Evolutionary conservation across 805 yeast genomes (phyloP).

Genomic region (Yamadazyma tumulicola): DNA sequence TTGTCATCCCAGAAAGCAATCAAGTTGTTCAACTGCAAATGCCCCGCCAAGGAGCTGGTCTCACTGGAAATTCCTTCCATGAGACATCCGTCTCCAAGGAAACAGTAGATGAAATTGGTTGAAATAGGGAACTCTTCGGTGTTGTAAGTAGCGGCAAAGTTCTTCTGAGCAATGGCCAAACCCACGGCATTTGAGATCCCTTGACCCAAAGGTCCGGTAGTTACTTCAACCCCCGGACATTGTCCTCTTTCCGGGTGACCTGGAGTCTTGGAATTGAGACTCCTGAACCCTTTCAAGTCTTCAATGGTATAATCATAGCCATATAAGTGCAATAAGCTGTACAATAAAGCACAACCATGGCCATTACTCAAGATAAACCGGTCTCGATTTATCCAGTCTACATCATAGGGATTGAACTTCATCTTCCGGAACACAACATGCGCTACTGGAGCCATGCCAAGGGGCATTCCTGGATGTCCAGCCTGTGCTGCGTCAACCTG

Average conservation of each 20-base stretch:
- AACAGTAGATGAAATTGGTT: slow-evolving; percentile 70
- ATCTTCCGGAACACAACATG: slow-evolving; percentile 79
- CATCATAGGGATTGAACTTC: slow-evolving; percentile 86
- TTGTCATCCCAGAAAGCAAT: slow-evolving; percentile 96
- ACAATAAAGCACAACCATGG: slow-evolving; percentile 89
- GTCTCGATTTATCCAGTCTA: slow-evolving; percentile 91
- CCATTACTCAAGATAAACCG: slow-evolving; percentile 94
- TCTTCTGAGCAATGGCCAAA: slow-evolving; percentile 89
- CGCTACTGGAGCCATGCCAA: slow-evolving; percentile 96
- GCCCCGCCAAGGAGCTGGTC: slow-evolving; percentile 94
- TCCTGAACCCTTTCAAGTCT: slow-evolving; percentile 88
- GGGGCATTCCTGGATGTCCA: slow-evolving; percentile 99
- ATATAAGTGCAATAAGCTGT: slow-evolving; percentile 77
- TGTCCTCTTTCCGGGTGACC: slow-evolving; percentile 92
- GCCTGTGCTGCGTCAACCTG: slow-evolving; percentile 84
- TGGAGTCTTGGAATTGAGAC: slow-evolving; percentile 84
- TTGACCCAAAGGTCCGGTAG: slow-evolving; percentile 99
- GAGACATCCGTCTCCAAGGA: slow-evolving; percentile 97
- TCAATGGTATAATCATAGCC: slow-evolving; percentile 81
- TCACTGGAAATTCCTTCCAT: slow-evolving; percentile 97
- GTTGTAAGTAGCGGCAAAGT: slow-evolving; percentile 89
- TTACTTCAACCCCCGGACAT: slow-evolving; percentile 90
- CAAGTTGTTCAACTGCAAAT: slow-evolving; percentile 85
- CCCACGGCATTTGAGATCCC: slow-evolving; percentile 97
- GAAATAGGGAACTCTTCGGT: slow-evolving; percentile 74